Conservation (phyloP, 2,329 filamentous ascomycete genomes). For the Colletotrichum agaves region DNA sequence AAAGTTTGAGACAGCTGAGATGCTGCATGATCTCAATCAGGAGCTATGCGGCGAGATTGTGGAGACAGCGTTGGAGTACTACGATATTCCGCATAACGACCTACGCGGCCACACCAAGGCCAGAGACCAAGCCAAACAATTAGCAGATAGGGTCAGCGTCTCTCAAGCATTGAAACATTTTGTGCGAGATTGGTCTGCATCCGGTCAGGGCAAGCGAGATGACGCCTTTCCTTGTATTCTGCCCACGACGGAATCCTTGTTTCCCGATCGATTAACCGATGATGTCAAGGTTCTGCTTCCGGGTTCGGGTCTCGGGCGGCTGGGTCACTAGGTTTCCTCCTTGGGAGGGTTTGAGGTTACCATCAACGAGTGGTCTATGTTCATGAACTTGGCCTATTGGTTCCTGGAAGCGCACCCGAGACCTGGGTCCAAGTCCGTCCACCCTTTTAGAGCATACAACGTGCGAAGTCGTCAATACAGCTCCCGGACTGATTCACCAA, state of each 20-base stretch:
- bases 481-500: no score
- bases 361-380: conserved; percentile 68
- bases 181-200: conserved; percentile 65
- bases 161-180: conserved; percentile 67
- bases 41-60: conserved; percentile 59
- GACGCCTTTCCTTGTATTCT: conserved; percentile 54
- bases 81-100: no score
- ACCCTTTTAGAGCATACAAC: no score
- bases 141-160: conserved; percentile 59
- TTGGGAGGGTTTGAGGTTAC: conserved; percentile 62
- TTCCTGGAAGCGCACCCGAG: conserved; percentile 53
- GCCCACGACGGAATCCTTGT: conserved; percentile 46
- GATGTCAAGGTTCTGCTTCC: conserved; percentile 58
- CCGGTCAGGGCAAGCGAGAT: conserved; percentile 58
- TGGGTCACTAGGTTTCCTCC: conserved; percentile 61
- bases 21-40: conserved; percentile 57
- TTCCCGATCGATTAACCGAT: conserved; percentile 41
- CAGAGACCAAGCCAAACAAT: conserved; percentile 49
- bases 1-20: conserved; percentile 58
- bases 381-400: conserved; percentile 65
- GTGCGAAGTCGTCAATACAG: no score
- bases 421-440: conserved; percentile 45
- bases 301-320: conserved; percentile 62
- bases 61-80: conserved; percentile 56
- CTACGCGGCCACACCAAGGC: conserved; percentile 53